A percentile compares a stretch with the other conserved stretches of the same genome.
Evolutionary conservation across 2,329 filamentous ascomycete genomes (phyloP).

Genomic region (Fusarium abutilonis): DNA sequence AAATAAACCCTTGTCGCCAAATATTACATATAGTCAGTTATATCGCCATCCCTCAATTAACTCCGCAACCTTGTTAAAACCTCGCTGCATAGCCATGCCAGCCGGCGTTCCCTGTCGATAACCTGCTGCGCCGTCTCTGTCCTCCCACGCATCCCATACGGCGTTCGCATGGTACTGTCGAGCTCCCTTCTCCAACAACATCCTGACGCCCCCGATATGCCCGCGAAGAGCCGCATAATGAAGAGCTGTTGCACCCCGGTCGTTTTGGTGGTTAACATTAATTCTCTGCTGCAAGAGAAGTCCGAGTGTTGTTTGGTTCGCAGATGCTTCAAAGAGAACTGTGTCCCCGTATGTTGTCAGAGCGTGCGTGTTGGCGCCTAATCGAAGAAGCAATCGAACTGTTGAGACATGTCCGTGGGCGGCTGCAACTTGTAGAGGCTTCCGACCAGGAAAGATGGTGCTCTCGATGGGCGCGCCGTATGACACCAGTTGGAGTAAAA

Average conservation of each 20-base stretch:
- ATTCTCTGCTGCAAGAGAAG: slow-evolving; percentile 42
- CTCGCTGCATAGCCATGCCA: slow-evolving; percentile 44
- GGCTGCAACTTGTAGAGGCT: slow-evolving; percentile 41
- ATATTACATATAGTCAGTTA: slow-evolving; percentile 24
- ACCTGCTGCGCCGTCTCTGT: slow-evolving; percentile 38
- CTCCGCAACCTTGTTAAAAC: slow-evolving; percentile 43
- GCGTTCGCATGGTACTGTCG: slow-evolving; percentile 44
- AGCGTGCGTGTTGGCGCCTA: slow-evolving; percentile 40
- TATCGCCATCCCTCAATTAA: slow-evolving; percentile 45
- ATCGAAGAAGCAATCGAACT: slow-evolving; percentile 40
- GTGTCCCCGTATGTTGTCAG: slow-evolving; percentile 44
- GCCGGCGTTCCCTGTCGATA: slow-evolving; percentile 46
- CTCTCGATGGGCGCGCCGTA: slow-evolving; percentile 41
- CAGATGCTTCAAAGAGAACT: slow-evolving; percentile 42
- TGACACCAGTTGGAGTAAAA: slow-evolving; percentile 41
- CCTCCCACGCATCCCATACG: slow-evolving; percentile 45
- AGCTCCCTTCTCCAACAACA: slow-evolving; percentile 42
- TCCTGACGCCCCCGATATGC: slow-evolving; percentile 37
- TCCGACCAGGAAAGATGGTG: slow-evolving; percentile 44
- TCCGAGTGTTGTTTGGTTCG: slow-evolving; percentile 43
- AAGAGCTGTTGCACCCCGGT: slow-evolving; percentile 44
- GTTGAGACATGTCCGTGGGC: slow-evolving; percentile 44
- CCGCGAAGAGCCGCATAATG: slow-evolving; percentile 45
- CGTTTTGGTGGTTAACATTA: slow-evolving; percentile 44
- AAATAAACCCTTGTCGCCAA: slow-evolving; percentile 16